phyloP scores from a whole-genome alignment of 1,284 basidiomycete species.

The Cronartium quercuum region DNA sequence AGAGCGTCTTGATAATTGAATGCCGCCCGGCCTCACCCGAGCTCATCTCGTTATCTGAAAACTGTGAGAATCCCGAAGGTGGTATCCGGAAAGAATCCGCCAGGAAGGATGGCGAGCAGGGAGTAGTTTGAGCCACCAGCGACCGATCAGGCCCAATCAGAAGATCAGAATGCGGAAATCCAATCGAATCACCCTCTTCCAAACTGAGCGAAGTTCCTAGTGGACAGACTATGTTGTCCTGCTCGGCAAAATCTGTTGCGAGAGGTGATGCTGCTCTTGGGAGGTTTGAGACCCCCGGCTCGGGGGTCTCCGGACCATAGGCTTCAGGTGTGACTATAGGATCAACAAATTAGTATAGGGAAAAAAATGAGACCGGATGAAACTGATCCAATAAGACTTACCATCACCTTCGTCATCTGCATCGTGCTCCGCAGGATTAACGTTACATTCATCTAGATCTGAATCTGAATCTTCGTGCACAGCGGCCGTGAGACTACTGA shows the following conservation, averaged over 20 bases:
- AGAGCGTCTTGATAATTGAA: constrained; percentile 78
- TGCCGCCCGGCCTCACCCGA: constrained; percentile 59
- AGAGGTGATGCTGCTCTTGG: neutral
- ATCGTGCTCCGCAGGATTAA: constrained; percentile 37
- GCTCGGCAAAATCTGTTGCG: constrained; percentile 5
- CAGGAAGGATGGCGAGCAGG: constrained; percentile 22
- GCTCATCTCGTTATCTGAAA: constrained; percentile 51
- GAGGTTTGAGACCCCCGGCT: neutral
- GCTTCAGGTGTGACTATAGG: constrained; percentile 28
- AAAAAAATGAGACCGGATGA: neutral
- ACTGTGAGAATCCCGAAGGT: constrained; percentile 45
- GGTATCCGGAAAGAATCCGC: constrained; percentile 40
- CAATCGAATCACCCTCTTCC: constrained; percentile 19
- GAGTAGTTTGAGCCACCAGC: constrained; percentile 6
- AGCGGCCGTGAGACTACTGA: constrained; percentile 85
- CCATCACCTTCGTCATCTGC: constrained; percentile 39
- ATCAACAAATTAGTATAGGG: neutral
- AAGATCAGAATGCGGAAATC: neutral
- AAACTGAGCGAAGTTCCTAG: constrained; percentile 1
- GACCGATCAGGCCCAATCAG: constrained; percentile 41
- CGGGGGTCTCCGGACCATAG: constrained; percentile 24
- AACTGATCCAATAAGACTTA: neutral
- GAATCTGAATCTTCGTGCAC: constrained; percentile 71
- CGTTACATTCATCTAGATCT: constrained; percentile 41
- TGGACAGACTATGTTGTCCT: neutral